phyloP scores from a whole-genome alignment of 2,329 filamentous ascomycete species.

The Exophiala dermatitidis region DNA sequence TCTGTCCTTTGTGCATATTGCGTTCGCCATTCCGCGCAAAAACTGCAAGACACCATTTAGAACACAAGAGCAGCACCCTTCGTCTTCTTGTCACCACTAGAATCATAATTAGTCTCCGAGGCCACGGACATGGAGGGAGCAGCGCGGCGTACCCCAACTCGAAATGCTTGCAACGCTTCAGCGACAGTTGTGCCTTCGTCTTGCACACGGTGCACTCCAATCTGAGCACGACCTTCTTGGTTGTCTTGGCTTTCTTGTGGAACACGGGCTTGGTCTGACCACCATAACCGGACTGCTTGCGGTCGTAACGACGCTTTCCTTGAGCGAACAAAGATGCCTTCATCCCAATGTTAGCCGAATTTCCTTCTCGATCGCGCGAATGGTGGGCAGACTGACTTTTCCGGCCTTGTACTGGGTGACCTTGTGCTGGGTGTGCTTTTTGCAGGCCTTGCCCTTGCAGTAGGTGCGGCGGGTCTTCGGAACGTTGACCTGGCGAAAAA shows the following conservation, averaged over 20 bases:
- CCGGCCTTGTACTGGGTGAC: conserved; percentile 96
- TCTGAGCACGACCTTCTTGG: conserved; percentile 99
- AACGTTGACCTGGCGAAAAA: conserved; percentile 72
- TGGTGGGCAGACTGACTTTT: conserved; percentile 54
- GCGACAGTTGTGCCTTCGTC: conserved; percentile 91
- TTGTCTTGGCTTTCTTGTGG: conserved; percentile 99
- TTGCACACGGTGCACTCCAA: conserved; percentile 89
- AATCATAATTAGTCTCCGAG: conserved; percentile 8
- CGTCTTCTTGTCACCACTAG: conserved; percentile 99
- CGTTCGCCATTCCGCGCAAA: conserved; percentile 5
- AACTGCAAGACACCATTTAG: conserved; percentile 53
- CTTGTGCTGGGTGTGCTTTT: conserved; percentile 87
- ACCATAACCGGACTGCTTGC: conserved; percentile 99
- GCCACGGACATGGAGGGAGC: background rate
- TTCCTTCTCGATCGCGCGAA: conserved; percentile 27
- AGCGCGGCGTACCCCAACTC: conserved; percentile 74
- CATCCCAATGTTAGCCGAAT: conserved; percentile 12
- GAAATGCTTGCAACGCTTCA: conserved; percentile 99
- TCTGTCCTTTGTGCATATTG: background rate
- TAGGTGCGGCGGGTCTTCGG: conserved; percentile 96
- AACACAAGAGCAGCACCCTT: conserved; percentile 99
- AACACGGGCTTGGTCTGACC: conserved; percentile 99
- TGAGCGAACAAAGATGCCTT: conserved; percentile 89
- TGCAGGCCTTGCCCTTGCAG: conserved; percentile 94
- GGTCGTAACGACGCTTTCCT: conserved; percentile 99